Conservation (phyloP, 2,329 filamentous ascomycete genomes). For the Westerdykella sp. region DNA sequence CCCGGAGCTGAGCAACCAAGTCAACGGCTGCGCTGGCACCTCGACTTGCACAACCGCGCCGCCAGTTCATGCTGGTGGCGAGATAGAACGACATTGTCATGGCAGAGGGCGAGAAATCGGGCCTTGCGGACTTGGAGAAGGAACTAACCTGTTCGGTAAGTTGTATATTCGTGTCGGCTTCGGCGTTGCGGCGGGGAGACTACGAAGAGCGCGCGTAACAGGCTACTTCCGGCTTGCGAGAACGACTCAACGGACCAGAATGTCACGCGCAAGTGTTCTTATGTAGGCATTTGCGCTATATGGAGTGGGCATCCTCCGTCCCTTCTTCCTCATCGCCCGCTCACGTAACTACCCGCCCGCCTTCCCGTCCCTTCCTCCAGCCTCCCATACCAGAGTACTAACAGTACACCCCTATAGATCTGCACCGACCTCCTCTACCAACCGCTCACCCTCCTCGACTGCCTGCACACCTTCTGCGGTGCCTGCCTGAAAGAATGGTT, state of each 20-base stretch:
- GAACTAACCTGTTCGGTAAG: conserved; percentile 92
- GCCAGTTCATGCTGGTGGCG: background rate
- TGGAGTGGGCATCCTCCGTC: background rate
- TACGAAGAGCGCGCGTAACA: background rate
- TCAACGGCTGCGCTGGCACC: background rate
- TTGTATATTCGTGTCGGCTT: conserved; percentile 15
- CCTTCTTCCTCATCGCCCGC: conserved; percentile 7
- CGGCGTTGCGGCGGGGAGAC: background rate
- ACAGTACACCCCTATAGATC: conserved; percentile 56
- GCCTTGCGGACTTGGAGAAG: conserved; percentile 69
- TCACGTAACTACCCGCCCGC: conserved; percentile 12
- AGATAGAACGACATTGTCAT: conserved; percentile 14
- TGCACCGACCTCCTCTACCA: conserved; percentile 93
- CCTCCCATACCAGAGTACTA: conserved; percentile 3
- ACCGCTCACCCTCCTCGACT: conserved; percentile 85
- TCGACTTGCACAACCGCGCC: background rate
- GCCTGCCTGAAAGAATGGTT: conserved; percentile 97
- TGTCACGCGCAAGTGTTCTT: background rate
- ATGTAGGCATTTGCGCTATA: background rate
- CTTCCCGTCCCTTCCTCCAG: background rate
- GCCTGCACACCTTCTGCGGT: conserved; percentile 92
- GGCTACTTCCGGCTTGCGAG: no score
- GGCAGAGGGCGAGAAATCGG: conserved; percentile 30
- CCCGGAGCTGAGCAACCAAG: background rate
- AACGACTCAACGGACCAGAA: background rate